Evolutionary conservation across 306 rosid species (phyloP).

Genomic region (Benincasa hispida): DNA sequence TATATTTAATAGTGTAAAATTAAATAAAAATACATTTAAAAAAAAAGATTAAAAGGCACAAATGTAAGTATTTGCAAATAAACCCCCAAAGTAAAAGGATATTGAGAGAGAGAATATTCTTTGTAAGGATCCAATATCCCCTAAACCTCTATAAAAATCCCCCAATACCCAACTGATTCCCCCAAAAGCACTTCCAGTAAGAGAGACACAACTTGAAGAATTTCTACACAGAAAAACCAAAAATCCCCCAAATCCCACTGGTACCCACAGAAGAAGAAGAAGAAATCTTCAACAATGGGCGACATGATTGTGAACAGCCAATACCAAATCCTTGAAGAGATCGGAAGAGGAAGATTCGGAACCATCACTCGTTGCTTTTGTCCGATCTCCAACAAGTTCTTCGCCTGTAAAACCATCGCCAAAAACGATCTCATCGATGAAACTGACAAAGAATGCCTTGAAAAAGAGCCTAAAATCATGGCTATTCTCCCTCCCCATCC

Average conservation of each 20-base stretch:
- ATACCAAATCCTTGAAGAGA: slow-evolving; percentile 50
- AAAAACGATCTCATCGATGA: slow-evolving; percentile 38
- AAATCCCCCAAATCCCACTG: background rate
- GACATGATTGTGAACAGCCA: slow-evolving; percentile 26
- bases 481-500: slow-evolving; percentile 50
- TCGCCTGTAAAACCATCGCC: slow-evolving; percentile 57
- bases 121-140: background rate
- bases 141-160: background rate
- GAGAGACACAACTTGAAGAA: background rate
- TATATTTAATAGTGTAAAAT: no score
- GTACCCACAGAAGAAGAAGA: background rate
- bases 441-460: slow-evolving; percentile 49
- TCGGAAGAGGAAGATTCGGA: slow-evolving; percentile 72
- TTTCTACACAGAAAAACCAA: background rate
- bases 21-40: no score
- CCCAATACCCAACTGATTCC: background rate
- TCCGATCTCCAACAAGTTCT: slow-evolving; percentile 13
- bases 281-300: slow-evolving; percentile 23
- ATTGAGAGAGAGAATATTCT: slow-evolving; percentile 18
- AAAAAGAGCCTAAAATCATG: slow-evolving; percentile 63
- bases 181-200: background rate
- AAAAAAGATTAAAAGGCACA: no score
- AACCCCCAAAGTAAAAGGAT: background rate
- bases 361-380: slow-evolving; percentile 46
- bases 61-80: background rate